Evolutionary conservation across 352 stramenopile genomes (phyloP).

Genomic region (Blastocystis sp.): DNA sequence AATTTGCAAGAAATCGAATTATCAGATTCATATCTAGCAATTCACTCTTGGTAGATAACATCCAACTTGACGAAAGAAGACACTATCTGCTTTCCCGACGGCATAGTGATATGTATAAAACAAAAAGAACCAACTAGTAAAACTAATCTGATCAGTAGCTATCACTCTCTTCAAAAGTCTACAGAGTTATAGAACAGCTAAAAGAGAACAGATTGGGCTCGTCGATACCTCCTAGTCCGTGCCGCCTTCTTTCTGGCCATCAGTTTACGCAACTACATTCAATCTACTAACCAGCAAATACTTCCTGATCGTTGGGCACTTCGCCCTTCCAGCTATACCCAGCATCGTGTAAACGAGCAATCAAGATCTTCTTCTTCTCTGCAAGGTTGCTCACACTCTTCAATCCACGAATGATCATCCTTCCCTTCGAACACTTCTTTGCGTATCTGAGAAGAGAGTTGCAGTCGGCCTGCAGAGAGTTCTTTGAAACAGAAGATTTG

Average conservation of each 20-base stretch:
- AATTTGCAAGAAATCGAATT: slow-evolving; percentile 5
- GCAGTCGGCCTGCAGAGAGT: not conserved
- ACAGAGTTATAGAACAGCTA: not conserved
- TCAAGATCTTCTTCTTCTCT: not conserved
- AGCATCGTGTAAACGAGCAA: not conserved
- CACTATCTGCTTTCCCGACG: not conserved
- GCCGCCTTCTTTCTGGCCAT: not conserved
- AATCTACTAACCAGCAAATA: not conserved
- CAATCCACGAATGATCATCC: not conserved
- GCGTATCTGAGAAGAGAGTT: not conserved
- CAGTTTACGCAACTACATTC: not conserved
- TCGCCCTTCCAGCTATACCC: not conserved
- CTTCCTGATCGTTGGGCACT: not conserved
- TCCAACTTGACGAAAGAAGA: slow-evolving; percentile 25
- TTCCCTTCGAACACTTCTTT: not conserved
- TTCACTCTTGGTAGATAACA: not conserved
- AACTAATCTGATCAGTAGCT: not conserved
- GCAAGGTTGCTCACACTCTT: not conserved
- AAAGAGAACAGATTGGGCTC: not conserved
- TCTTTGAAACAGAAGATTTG: not conserved
- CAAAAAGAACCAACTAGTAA: not conserved
- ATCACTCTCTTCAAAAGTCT: not conserved
- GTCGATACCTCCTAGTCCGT: not conserved
- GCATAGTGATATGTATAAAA: not conserved
- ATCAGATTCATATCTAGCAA: not conserved